These are phyloP conservation scores for Chenopodium formosanum DNA, from an alignment of 148 eudicot genomes.

Conservation along the genomic window DNA sequence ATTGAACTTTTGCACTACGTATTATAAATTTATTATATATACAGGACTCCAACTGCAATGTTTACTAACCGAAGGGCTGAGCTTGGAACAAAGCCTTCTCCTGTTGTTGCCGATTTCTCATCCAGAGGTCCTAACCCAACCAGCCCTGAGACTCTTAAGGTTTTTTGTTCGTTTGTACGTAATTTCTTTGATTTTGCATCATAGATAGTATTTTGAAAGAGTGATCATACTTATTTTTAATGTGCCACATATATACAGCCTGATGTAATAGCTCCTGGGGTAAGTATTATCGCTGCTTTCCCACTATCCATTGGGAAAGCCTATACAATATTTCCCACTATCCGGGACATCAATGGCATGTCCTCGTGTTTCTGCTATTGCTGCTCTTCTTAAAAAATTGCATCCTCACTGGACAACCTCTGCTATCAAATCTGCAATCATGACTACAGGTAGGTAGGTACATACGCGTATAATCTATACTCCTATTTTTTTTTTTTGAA, in stretches of 20 bases:
- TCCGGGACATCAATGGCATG: constrained; percentile 78
- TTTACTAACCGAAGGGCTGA: background rate
- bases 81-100: constrained; percentile 4
- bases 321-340: constrained; percentile 28
- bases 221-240: too few species aligned
- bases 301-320: constrained; percentile 15
- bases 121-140: constrained; percentile 65
- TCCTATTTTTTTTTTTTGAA: too few species aligned
- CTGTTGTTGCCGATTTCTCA: constrained; percentile 32
- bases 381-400: constrained; percentile 52
- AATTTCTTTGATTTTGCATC: too few species aligned
- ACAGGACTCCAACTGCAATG: constrained; percentile 6
- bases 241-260: constrained; percentile 36
- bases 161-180: constrained; percentile 3
- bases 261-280: constrained; percentile 69
- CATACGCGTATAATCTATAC: background rate
- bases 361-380: constrained; percentile 61
- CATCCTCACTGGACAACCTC: constrained; percentile 65
- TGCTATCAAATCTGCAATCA: constrained; percentile 67
- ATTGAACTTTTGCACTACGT: background rate
- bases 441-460: constrained; percentile 54
- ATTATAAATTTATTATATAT: background rate
- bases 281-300: constrained; percentile 61
- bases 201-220: too few species aligned
- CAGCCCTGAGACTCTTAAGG: constrained; percentile 55